A percentile compares a stretch with the other conserved stretches of the same genome.
Evolutionary conservation across 169 alveolate species (phyloP).

Genomic region (Cystoisospora suis): DNA sequence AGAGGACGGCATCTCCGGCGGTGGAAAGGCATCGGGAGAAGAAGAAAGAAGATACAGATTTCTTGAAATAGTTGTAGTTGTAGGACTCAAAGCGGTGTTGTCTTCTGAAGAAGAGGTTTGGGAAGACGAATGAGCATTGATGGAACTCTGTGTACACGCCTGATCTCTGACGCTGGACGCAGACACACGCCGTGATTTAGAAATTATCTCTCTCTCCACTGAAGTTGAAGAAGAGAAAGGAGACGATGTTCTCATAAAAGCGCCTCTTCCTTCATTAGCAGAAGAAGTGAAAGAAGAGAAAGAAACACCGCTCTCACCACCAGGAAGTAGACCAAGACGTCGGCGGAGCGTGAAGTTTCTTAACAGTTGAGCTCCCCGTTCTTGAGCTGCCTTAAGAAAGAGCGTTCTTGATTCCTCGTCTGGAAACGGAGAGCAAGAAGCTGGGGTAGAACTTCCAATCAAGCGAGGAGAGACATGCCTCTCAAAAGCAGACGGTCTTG

Average conservation of each 20-base stretch:
- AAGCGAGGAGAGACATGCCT: too few species aligned
- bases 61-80: too few species aligned
- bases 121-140: not conserved
- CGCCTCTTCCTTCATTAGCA: not conserved
- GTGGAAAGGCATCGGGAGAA: not conserved
- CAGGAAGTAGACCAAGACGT: not conserved
- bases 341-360: conserved; percentile 1
- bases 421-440: too few species aligned
- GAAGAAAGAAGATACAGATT: too few species aligned
- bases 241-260: too few species aligned
- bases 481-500: too few species aligned
- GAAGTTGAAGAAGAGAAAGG: too few species aligned
- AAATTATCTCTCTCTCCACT: too few species aligned
- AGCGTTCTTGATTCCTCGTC: too few species aligned
- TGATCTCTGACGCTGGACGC: not conserved
- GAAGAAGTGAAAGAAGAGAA: too few species aligned
- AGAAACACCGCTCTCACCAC: not conserved
- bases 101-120: not conserved
- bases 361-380: not conserved
- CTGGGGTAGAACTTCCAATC: too few species aligned
- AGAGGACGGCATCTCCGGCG: not conserved
- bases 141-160: not conserved
- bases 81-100: not conserved
- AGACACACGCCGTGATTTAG: not conserved
- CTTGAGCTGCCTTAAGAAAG: too few species aligned